Conservation (phyloP, 23 red algal genomes). For the Agarophyton chilense region DNA sequence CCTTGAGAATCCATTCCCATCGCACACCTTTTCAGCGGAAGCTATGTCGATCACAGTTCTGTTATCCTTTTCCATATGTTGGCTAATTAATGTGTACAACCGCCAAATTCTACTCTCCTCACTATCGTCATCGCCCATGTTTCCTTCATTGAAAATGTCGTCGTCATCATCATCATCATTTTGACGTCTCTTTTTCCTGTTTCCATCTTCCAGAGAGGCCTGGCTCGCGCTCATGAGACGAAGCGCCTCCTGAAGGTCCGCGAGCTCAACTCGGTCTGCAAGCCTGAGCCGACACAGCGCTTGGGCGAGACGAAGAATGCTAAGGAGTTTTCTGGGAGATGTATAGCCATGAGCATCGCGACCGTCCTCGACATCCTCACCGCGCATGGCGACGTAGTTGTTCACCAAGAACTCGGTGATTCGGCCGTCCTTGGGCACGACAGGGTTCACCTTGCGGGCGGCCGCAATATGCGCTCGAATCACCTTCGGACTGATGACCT, state of each 20-base stretch:
- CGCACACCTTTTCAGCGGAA: constrained; percentile 50
- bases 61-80: constrained; percentile 51
- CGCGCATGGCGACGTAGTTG: constrained; percentile 95
- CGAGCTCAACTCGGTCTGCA: constrained; percentile 53
- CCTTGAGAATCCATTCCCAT: constrained; percentile 50
- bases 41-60: constrained; percentile 57
- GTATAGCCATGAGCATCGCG: constrained; percentile 83
- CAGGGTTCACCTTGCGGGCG: constrained; percentile 72
- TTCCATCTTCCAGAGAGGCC: constrained; percentile 51
- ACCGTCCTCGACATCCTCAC: constrained; percentile 65
- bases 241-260: constrained; percentile 95
- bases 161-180: constrained; percentile 52
- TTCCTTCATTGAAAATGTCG: neutral
- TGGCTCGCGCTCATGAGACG: constrained; percentile 87
- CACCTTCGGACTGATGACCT: constrained; percentile 50
- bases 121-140: neutral
- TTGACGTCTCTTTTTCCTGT: neutral
- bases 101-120: constrained; percentile 48
- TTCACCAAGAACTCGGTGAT: constrained; percentile 91
- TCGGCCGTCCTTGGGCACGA: constrained; percentile 66
- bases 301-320: constrained; percentile 92
- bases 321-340: constrained; percentile 85
- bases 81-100: constrained; percentile 52
- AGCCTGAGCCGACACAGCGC: constrained; percentile 91
- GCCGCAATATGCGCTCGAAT: constrained; percentile 92